Percentiles rank a stretch among this genome's conserved stretches.
Conservation (phyloP, 306 rosid species). For the Boehmeria nivea region DNA sequence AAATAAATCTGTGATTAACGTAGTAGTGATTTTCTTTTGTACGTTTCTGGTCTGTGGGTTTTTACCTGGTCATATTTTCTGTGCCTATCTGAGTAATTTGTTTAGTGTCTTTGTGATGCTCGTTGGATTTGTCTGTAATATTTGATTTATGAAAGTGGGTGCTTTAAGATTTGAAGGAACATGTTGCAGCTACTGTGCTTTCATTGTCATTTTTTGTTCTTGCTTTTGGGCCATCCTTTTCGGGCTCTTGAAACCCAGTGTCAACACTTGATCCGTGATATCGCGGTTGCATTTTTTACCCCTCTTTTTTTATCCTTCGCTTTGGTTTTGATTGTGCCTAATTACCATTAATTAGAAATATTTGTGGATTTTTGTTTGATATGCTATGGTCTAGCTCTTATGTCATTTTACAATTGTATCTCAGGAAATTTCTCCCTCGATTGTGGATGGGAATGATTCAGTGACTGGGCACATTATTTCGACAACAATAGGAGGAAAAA, state of each 20-base stretch:
- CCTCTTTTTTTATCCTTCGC: background rate
- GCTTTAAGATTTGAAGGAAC: too few species aligned
- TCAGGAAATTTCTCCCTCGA: conserved; percentile 78
- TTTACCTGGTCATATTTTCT: too few species aligned
- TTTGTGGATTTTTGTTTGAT: background rate
- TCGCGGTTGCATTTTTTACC: too few species aligned
- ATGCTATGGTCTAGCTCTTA: background rate
- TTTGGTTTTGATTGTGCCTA: background rate
- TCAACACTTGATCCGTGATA: background rate
- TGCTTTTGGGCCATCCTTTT: background rate
- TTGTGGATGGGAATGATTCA: conserved; percentile 71
- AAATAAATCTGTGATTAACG: too few species aligned
- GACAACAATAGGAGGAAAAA: conserved; percentile 91
- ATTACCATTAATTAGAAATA: too few species aligned
- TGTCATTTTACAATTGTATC: conserved; percentile 18
- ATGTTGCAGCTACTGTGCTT: too few species aligned
- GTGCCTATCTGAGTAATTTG: too few species aligned
- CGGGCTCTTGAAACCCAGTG: background rate
- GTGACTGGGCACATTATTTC: conserved; percentile 92
- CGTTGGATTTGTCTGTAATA: background rate
- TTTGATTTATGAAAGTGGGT: background rate
- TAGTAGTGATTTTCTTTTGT: too few species aligned
- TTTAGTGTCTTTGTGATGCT: too few species aligned
- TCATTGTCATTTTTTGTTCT: background rate
- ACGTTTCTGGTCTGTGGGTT: too few species aligned